Evolutionary conservation across 2,329 filamentous ascomycete genomes (phyloP), one percentile per base, ranked within the genome.

Genomic region (Claviceps arundinis): DNA sequence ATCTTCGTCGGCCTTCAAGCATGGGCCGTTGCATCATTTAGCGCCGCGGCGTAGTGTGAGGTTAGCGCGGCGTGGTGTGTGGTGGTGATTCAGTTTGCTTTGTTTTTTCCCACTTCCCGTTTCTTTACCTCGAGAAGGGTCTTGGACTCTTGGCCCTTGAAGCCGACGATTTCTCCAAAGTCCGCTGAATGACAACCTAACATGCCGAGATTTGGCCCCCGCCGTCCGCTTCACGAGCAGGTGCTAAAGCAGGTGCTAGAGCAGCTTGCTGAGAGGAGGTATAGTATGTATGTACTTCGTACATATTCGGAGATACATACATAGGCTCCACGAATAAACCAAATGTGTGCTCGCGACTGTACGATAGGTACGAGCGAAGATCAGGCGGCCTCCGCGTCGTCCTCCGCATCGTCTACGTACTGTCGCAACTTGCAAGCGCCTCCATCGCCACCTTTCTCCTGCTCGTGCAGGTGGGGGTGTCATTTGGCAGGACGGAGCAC

Each of bases 231-330:
- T 37, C 22, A 45, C 46, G 50, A 34, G 38, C 37, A 47, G 37
- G 47, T 52, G 50, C 50, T 22, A 19, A 2, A 43, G 17, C 37
- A 44, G 37, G 47, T 52, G 50, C 50, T 47, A 24, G 42, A 7
- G 22, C 30, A 34, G 30, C 30, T 34, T 34, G 30, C 30, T 22
- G 11, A 13, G 22, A 11, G 4, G 22, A 19, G 42, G 7, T 24
- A 17, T 6, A 19, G 40, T 41, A 19, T 40, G n/a, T 9, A 41
- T 19, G n/a, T 41, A 19, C n/a, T 24, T 5, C 24, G 6, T 41
- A 4, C n/a, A 41, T 19, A 34, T n/a, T 34, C 9, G 30, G 30
- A 34, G 9, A 26, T 26, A 24, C 24, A 30, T 30, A 30, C 26
- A 30, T 30, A 8, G 26, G 8, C 26, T 30, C 26, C 26, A 30